Percentiles rank a stretch among this genome's conserved stretches.
Conservation (phyloP, 148 eudicot species). For the Amaranthus palmeri region DNA sequence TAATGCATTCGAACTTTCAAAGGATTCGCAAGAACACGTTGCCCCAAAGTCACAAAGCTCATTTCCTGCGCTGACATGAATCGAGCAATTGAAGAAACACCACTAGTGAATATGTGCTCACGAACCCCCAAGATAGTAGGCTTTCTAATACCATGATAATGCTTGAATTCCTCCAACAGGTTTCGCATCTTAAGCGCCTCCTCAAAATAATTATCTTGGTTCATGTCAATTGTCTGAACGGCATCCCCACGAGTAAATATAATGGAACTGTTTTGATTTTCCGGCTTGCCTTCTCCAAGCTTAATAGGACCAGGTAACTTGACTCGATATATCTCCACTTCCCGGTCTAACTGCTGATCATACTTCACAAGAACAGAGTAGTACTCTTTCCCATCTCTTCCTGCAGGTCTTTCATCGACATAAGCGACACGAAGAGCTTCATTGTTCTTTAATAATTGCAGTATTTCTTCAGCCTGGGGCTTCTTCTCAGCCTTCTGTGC, state of each 20-base stretch:
- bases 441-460: slow-evolving; percentile 65
- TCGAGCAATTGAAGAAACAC: slow-evolving; percentile 91
- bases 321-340: slow-evolving; percentile 86
- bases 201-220: slow-evolving; percentile 94
- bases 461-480: slow-evolving; percentile 84
- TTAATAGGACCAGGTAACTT: slow-evolving; percentile 88
- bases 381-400: slow-evolving; percentile 61
- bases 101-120: slow-evolving; percentile 87
- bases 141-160: slow-evolving; percentile 69
- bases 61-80: slow-evolving; percentile 95
- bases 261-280: slow-evolving; percentile 90
- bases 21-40: slow-evolving; percentile 92
- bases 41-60: slow-evolving; percentile 93
- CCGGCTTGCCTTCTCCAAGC: slow-evolving; percentile 96
- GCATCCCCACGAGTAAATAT: slow-evolving; percentile 95
- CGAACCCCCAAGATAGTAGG: slow-evolving; percentile 92
- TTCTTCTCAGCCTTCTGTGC: slow-evolving; percentile 54
- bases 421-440: slow-evolving; percentile 97
- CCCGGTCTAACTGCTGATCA: slow-evolving; percentile 67
- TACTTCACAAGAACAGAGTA: slow-evolving; percentile 93
- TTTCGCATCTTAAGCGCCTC: slow-evolving; percentile 91
- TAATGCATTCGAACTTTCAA: slow-evolving; percentile 90
- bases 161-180: slow-evolving; percentile 73
- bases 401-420: slow-evolving; percentile 69
- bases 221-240: slow-evolving; percentile 93